phyloP scores from a whole-genome alignment of 2,329 filamentous ascomycete genomes.

The Geoglossum cookeanum region DNA sequence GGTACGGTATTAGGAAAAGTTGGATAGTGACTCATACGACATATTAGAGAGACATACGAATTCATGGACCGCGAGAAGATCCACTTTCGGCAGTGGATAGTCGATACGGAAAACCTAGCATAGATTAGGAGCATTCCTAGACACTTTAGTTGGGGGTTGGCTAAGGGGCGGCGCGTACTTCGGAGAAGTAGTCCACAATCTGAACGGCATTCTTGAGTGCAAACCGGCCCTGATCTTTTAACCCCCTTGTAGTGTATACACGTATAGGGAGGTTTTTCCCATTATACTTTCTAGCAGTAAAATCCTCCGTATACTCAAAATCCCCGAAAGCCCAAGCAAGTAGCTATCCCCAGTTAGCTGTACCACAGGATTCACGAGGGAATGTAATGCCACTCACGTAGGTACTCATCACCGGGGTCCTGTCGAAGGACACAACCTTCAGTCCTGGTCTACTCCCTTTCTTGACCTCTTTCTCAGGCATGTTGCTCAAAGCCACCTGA shows the following conservation, averaged over 20 bases:
- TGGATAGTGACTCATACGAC: not conserved
- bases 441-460: constrained; percentile 46
- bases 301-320: constrained; percentile 89
- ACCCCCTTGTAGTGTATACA: constrained; percentile 87
- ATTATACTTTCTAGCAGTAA: constrained; percentile 77
- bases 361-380: not conserved
- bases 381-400: constrained; percentile 5
- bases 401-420: constrained; percentile 78
- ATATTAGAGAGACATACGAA: constrained; percentile 40
- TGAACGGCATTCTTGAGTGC: constrained; percentile 82
- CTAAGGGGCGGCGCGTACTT: constrained; percentile 25
- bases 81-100: constrained; percentile 82
- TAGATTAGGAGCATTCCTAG: not conserved
- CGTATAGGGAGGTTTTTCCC: constrained; percentile 81
- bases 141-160: not conserved
- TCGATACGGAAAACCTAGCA: constrained; percentile 69
- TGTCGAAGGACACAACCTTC: constrained; percentile 58
- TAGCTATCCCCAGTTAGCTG: constrained; percentile 33
- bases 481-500: constrained; percentile 82
- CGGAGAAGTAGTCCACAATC: constrained; percentile 91
- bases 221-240: constrained; percentile 80
- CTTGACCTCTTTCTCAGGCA: constrained; percentile 62
- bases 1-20: not conserved
- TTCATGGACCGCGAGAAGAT: constrained; percentile 80
- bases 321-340: constrained; percentile 90